These are phyloP conservation scores for Cryptosporidium meleagridis DNA, from an alignment of 169 alveolate genomes.

Conservation along the genomic window DNA sequence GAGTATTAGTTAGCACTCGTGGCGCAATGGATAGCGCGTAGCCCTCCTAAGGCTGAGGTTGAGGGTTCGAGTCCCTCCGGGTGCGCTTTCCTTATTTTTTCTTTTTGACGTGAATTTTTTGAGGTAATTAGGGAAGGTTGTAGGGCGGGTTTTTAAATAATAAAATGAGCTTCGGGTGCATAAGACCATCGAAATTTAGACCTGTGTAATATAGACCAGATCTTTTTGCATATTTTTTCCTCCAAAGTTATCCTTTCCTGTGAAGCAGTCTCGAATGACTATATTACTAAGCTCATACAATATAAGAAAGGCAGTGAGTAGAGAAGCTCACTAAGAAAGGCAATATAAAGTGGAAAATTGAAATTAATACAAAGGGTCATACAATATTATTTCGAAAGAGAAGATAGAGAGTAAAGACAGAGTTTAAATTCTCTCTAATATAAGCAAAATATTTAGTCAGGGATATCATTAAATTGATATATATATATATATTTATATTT, in stretches of 20 bases:
- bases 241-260: not conserved
- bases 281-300: not conserved
- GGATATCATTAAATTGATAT: too few relatives aligned
- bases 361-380: not conserved
- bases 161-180: too few relatives aligned
- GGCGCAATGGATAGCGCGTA: slow-evolving; percentile 96
- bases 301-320: not conserved
- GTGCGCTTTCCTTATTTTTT: slow-evolving; percentile 78
- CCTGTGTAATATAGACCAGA: not conserved
- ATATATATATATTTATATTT: too few relatives aligned
- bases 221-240: too few relatives aligned
- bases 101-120: too few relatives aligned
- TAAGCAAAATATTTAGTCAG: not conserved
- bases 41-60: slow-evolving; percentile 96
- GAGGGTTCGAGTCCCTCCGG: slow-evolving; percentile 97
- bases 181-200: too few relatives aligned
- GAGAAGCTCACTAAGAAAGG: not conserved
- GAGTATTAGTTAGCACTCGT: slow-evolving; percentile 85
- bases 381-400: not conserved
- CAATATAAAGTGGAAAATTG: not conserved
- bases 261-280: not conserved
- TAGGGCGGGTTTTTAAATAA: not conserved
- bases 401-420: not conserved
- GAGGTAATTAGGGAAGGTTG: too few relatives aligned
- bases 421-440: too few relatives aligned